Base-by-base conservation (phyloP, 2,329 filamentous ascomycete genomes). In the Fusarium globosum region DNA sequence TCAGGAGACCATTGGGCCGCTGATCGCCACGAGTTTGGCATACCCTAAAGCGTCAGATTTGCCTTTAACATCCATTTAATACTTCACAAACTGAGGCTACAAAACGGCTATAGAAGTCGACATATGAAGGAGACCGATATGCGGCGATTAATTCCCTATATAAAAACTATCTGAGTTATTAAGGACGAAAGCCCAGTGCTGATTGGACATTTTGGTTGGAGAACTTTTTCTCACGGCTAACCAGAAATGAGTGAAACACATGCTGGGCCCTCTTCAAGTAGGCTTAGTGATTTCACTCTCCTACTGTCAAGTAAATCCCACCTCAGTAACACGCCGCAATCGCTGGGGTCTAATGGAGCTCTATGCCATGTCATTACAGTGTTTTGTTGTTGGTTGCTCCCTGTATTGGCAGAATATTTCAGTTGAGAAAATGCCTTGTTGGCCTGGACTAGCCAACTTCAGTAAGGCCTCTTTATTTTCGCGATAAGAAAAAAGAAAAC, bases 281-380 rank as follows among this genome's bases (percentile, higher is more conserved):
- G 8, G 15, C 6, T 21, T 11, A 7, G 3, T 2, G 2, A 23
- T 7, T 30, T 4, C 6, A 6, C 8, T 23, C 16, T 20, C 6
- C 7, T 18, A 2, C n/a, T 23, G 6, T 2, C 5, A 11, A 2
- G 7, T 11, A 8, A 23, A 20, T 20, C 0, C 14, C 4, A 23
- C 8, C 13, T 4, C 9, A 21, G 13, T 18, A 6, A 28, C 43
- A 15, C 18, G 23, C 13, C 20, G 7, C 9, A 11, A 30, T 16
- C 7, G 5, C 23, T 30, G 7, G 10, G 11, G 3, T 30, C 2
- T 21, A 1, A 7, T 28, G 6, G 18, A 30, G 84, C 83, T 2
- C 89, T 86, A 16, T 87, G 88, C 11, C 6, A 23, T 14, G 36
- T 21, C 23, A 18, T 20, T 20, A 15, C 36, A n/a, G 7, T 55